phyloP scores from a whole-genome alignment of 2,329 filamentous ascomycete species.

The Lasiodiplodia sp. region DNA sequence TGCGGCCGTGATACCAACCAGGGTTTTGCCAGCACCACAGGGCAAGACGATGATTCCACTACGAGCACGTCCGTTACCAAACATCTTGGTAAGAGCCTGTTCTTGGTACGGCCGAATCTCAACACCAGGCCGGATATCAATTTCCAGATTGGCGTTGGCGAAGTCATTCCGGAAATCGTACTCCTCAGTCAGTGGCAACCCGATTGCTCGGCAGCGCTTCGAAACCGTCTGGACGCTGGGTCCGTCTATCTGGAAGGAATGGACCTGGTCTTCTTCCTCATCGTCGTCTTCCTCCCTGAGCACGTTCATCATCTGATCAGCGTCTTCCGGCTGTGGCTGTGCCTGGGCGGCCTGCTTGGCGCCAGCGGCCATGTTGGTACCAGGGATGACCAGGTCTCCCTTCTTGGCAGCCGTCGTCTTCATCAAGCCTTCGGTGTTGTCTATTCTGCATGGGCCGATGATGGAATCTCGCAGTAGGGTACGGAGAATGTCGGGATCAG shows the following conservation, averaged over 20 bases:
- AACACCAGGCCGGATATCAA: constrained; percentile 87
- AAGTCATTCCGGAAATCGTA: constrained; percentile 96
- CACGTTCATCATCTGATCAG: constrained; percentile 71
- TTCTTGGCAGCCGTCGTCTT: constrained; percentile 86
- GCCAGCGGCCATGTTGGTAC: constrained; percentile 90
- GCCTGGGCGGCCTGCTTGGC: constrained; percentile 73
- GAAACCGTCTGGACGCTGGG: constrained; percentile 85
- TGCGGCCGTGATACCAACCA: constrained; percentile 97
- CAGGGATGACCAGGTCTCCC: constrained; percentile 87
- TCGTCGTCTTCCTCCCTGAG: constrained; percentile 79
- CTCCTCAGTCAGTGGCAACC: constrained; percentile 89
- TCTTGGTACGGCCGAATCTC: constrained; percentile 96
- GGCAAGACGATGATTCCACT: constrained; percentile 97
- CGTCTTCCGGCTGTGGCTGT: constrained; percentile 47
- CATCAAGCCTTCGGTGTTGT: constrained; percentile 75
- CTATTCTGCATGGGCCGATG: constrained; percentile 80
- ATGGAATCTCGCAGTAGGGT: constrained; percentile 83
- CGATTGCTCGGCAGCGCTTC: constrained; percentile 85
- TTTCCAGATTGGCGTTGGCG: constrained; percentile 88
- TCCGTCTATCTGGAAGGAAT: constrained; percentile 90
- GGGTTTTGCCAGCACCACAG: constrained; percentile 94
- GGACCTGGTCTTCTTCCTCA: constrained; percentile 85
- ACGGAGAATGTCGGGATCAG: constrained; percentile 85
- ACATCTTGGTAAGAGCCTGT: constrained; percentile 98
- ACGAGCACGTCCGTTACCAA: constrained; percentile 95